Base-by-base conservation (phyloP, 495 filamentous ascomycete species). In the Xylaria bambusicola region DNA sequence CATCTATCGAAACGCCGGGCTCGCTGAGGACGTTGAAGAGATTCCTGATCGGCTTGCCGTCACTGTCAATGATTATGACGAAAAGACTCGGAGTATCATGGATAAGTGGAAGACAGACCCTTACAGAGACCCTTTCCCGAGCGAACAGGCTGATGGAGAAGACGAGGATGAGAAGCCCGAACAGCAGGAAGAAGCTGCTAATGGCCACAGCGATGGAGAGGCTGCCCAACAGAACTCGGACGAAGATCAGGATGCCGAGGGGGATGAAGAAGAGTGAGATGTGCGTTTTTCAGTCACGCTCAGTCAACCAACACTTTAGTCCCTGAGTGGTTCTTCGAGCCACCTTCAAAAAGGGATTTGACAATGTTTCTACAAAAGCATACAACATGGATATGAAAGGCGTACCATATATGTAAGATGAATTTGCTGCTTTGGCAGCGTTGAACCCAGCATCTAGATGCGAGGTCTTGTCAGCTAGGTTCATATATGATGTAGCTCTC, bases 11-110 rank as follows among this genome's bases (percentile, higher is more conserved):
- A 80, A 67, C 21, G 72, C 73, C 9, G 74, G 73, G 47, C 66
- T 75, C 44, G 35, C 56, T 4, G 70, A 69, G 17, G 66, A 78
- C 47, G 73, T 77, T 1, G 75, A 77, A 50, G 72, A 66, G 40
- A 70, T 73, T 38, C 62, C 75, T 1, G 78, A 80, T 60, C 76
- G 78, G 60, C 62, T 81, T 26, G 72, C 77, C 40, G 69, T 81
- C 36, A 64, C 60, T 2, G 66, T 81, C n/a, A 68, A 71, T 24
- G 76, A 77, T 24, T 77, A 77, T 2, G 67, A 63, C 23, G 72
- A 77, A 13, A 75, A 73, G 36, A 71, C 76, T 52, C 65, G 66
- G 36, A 51, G 45, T 9, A 73, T 73, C 63, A 69, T 79, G 68
- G 52, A 65, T 29, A 52, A 70, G 52, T 80, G 73, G 62, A 68